Evolutionary conservation across 2,329 filamentous ascomycete species (phyloP).

Genomic region (Cladobotryum protrusum): DNA sequence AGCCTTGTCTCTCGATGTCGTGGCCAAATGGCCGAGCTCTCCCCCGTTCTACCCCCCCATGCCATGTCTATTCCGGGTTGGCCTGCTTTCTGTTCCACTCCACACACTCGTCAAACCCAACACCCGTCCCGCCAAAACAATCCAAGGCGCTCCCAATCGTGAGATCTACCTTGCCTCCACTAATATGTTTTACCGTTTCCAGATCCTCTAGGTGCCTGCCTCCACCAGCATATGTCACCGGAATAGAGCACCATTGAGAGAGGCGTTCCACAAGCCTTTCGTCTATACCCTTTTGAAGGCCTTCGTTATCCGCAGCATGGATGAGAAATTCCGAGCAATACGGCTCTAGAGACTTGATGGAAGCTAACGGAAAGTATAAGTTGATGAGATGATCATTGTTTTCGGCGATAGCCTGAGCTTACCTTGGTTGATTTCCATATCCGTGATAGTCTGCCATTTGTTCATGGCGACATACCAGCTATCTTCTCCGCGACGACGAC

Average conservation of each 20-base stretch:
- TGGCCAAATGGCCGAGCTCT: neutral
- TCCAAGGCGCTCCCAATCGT: slow-evolving; percentile 96
- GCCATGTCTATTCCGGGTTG: neutral
- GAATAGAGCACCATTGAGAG: slow-evolving; percentile 81
- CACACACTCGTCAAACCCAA: slow-evolving; percentile 84
- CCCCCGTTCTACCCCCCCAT: neutral
- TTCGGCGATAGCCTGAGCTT: slow-evolving; percentile 19
- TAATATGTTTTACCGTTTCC: slow-evolving; percentile 72
- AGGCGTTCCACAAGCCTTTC: slow-evolving; percentile 72
- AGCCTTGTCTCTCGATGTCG: neutral
- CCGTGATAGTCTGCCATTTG: slow-evolving; percentile 96
- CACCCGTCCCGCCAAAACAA: slow-evolving; percentile 84
- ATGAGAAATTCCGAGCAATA: slow-evolving; percentile 97
- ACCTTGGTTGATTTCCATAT: slow-evolving; percentile 91
- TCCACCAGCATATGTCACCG: slow-evolving; percentile 95
- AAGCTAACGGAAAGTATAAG: slow-evolving; percentile 46
- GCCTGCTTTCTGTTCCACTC: slow-evolving; percentile 65
- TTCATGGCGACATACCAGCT: slow-evolving; percentile 98
- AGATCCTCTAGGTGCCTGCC: slow-evolving; percentile 76
- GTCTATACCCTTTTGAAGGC: slow-evolving; percentile 85
- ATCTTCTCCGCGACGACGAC: slow-evolving; percentile 62
- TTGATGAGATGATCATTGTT: neutral
- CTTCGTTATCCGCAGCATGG: slow-evolving; percentile 95
- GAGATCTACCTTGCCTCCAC: slow-evolving; percentile 76
- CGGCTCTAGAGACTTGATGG: slow-evolving; percentile 73